Evolutionary conservation across 1,139 yeast genomes (phyloP), one percentile per base, ranked within the genome.

Genomic region (Martiniozyma asiatica): DNA sequence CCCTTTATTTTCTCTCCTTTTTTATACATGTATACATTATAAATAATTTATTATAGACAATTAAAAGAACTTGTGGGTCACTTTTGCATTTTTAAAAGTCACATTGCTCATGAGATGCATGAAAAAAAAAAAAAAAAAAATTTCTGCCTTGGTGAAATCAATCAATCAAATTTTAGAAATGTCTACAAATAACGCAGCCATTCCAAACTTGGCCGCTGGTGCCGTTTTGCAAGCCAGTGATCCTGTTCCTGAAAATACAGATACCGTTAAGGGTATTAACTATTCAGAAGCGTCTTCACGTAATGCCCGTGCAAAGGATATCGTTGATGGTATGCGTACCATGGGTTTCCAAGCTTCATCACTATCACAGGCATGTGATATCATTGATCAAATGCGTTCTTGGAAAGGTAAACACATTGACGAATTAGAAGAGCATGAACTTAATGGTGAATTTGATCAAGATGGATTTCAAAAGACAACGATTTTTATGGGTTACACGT

Each of bases 291-390:
- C 79, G 28, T 65, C 65, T 34, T 56, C 60, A 36, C 56, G 60
- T 32, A 73, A 84, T 54, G 73, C 81, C 70, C 62, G 65, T 30
- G 97, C 97, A 17, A 63, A 65, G 12, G 92, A 82, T 47, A 62
- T 89, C 42, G 68, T 89, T 41, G 63, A 62, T 22, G 71, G 92
- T 24, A 89, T 92, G 98, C 71, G 63, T 45, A 74, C 73, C 27
- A 89, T 89, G 96, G 99, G 99, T n/a, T 92, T 89, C 64, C 99
- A 89, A 59, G 98, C 94, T 5, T 70, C 87, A 13, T 68, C 92
- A 3, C 66, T 89, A 26, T 76, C 85, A 18, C 65, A 73, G 44
- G 96, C 96, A 2, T 85, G 96, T 53, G 93, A 82, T 17, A 81
- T 89, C 42, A 84, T 89, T 38, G 72, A 87, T 48, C 73, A 80